Conservation (phyloP, 208 protist genomes). For the Trypanosoma avium region DNA sequence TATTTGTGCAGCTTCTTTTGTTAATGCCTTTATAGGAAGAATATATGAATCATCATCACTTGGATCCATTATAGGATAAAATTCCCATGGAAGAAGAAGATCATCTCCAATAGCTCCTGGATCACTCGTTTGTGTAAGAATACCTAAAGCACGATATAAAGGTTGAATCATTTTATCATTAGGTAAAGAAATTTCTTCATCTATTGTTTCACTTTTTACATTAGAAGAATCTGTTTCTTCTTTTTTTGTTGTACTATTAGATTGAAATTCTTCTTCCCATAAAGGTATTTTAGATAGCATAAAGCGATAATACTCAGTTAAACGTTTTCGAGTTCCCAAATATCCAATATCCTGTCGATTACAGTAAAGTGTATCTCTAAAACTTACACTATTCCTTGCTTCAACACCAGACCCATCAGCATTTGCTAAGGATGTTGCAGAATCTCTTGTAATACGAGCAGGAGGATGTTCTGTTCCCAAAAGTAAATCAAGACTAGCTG, state of each 20-base stretch:
- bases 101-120: constrained; percentile 32
- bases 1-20: constrained; percentile 19
- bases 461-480: constrained; percentile 60
- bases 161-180: not conserved
- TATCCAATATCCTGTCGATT: constrained; percentile 51
- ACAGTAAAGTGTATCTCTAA: constrained; percentile 71
- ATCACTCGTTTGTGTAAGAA: constrained; percentile 73
- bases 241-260: constrained; percentile 20
- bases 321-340: constrained; percentile 11
- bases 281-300: constrained; percentile 63
- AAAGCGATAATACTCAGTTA: constrained; percentile 70
- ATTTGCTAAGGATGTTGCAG: constrained; percentile 15
- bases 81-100: constrained; percentile 76
- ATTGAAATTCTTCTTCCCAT: constrained; percentile 17
- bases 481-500: constrained; percentile 64
- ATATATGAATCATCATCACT: constrained; percentile 63
- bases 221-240: constrained; percentile 3
- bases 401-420: constrained; percentile 33
- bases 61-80: constrained; percentile 66
- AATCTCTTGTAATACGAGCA: constrained; percentile 33
- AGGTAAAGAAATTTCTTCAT: not conserved
- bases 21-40: constrained; percentile 49
- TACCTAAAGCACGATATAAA: constrained; percentile 54
- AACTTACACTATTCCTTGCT: constrained; percentile 68
- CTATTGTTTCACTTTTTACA: constrained; percentile 17